A percentile compares a stretch with the other conserved stretches of the same genome.
These are phyloP conservation scores for Senna tora DNA, from an alignment of 306 rosid genomes.

Conservation along the genomic window DNA sequence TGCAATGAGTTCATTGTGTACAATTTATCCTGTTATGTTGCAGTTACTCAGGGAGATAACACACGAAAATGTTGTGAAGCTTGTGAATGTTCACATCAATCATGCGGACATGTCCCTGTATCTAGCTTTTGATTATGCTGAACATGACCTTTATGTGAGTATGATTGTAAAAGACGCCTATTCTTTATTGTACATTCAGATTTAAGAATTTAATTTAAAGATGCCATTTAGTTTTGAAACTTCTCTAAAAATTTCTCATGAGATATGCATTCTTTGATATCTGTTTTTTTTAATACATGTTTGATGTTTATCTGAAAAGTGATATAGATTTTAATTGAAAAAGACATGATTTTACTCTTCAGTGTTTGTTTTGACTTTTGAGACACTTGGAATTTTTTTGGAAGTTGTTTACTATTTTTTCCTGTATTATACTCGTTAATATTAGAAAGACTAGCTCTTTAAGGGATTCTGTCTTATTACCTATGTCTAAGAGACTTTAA, in stretches of 20 bases:
- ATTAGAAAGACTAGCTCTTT: conserved; percentile 4
- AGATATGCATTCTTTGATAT: conserved; percentile 19
- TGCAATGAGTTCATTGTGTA: conserved; percentile 27
- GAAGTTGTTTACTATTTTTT: background rate
- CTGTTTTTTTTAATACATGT: conserved; percentile 1
- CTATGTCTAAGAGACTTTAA: background rate
- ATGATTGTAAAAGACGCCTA: conserved; percentile 9
- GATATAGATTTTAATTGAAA: background rate
- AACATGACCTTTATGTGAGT: conserved; percentile 97
- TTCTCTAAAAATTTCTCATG: background rate
- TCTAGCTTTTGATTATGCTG: conserved; percentile 93
- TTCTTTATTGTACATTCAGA: background rate
- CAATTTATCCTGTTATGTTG: conserved; percentile 36
- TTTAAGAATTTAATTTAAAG: conserved; percentile 10
- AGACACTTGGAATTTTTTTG: background rate
- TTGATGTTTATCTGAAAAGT: background rate
- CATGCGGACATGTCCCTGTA: conserved; percentile 93
- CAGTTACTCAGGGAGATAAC: conserved; percentile 92
- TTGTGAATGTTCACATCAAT: conserved; percentile 93
- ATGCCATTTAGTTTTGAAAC: conserved; percentile 12
- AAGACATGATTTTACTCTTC: background rate
- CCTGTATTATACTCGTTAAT: conserved; percentile 2
- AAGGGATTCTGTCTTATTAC: conserved; percentile 17
- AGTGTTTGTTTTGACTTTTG: background rate
- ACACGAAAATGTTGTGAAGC: conserved; percentile 94